These are phyloP conservation scores for Cicer arietinum DNA, from an alignment of 306 rosid genomes.

Conservation along the genomic window DNA sequence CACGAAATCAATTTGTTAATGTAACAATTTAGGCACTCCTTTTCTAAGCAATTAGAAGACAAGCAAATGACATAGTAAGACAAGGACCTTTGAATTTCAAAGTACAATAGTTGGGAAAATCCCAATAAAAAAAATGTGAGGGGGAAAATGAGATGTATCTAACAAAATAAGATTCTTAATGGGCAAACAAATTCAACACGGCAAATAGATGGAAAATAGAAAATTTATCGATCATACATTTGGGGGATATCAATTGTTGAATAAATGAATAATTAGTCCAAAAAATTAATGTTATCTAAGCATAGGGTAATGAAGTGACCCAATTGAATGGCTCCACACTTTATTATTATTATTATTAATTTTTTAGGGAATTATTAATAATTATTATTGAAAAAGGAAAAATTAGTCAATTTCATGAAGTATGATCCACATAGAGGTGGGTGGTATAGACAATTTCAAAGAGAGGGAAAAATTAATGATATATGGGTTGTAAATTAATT, in stretches of 20 bases:
- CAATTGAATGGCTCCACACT: constrained; percentile 44
- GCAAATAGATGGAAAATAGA: constrained; percentile 46
- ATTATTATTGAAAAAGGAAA: background rate
- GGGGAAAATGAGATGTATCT: too few species aligned
- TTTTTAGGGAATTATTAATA: too few species aligned
- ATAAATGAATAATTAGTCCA: constrained; percentile 34
- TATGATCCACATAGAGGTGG: constrained; percentile 40
- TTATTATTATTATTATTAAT: background rate
- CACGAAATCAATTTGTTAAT: background rate
- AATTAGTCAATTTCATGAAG: constrained; percentile 44
- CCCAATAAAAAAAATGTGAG: background rate
- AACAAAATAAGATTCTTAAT: constrained; percentile 40
- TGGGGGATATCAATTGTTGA: constrained; percentile 36
- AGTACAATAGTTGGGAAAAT: constrained; percentile 50
- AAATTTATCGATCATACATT: constrained; percentile 42
- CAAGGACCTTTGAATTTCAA: constrained; percentile 53
- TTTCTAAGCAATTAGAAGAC: constrained; percentile 47
- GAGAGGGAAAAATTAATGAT: background rate
- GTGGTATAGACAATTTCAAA: constrained; percentile 42
- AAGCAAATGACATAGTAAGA: constrained; percentile 58
- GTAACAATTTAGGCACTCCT: constrained; percentile 14
- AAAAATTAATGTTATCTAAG: constrained; percentile 22
- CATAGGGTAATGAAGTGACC: constrained; percentile 39
- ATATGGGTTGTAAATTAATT: constrained; percentile 41
- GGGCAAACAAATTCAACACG: constrained; percentile 52